Percentiles rank a stretch among this genome's conserved stretches.
Evolutionary conservation across 164 flowering plant genomes (phyloP).

Genomic region (Litsea cubeba): DNA sequence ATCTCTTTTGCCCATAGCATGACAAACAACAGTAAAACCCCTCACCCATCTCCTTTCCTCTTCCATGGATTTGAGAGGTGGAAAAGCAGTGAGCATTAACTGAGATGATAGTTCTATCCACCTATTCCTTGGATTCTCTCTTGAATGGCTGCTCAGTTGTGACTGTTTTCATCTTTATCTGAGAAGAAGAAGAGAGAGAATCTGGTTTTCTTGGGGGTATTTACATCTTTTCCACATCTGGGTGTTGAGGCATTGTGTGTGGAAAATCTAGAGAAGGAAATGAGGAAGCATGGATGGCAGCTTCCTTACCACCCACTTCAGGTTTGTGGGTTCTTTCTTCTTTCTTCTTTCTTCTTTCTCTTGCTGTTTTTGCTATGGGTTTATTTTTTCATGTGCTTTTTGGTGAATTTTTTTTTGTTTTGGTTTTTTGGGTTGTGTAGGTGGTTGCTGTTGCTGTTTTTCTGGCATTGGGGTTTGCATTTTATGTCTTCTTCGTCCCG

Average conservation of each 20-base stretch:
- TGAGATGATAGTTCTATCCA: too few species aligned
- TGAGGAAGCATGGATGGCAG: constrained; percentile 99
- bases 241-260: background rate
- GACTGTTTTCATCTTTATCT: too few species aligned
- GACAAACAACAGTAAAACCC: too few species aligned
- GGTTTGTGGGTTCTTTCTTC: constrained; percentile 27
- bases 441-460: constrained; percentile 97
- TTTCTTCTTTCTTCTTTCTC: background rate
- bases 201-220: background rate
- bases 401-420: background rate
- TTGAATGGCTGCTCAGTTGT: too few species aligned
- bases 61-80: too few species aligned
- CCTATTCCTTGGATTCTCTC: too few species aligned
- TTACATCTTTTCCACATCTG: background rate
- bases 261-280: constrained; percentile 19
- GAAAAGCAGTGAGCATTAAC: too few species aligned
- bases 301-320: constrained; percentile 97
- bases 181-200: background rate
- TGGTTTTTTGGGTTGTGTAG: constrained; percentile 28
- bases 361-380: background rate
- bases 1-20: too few species aligned
- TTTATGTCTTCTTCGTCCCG: constrained; percentile 97
- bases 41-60: too few species aligned
- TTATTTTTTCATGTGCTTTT: background rate
- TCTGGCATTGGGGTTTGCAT: constrained; percentile 94